These are phyloP conservation scores for Tetrastigma voinierianum DNA, from an alignment of 164 flowering plant species.

Conservation along the genomic window DNA sequence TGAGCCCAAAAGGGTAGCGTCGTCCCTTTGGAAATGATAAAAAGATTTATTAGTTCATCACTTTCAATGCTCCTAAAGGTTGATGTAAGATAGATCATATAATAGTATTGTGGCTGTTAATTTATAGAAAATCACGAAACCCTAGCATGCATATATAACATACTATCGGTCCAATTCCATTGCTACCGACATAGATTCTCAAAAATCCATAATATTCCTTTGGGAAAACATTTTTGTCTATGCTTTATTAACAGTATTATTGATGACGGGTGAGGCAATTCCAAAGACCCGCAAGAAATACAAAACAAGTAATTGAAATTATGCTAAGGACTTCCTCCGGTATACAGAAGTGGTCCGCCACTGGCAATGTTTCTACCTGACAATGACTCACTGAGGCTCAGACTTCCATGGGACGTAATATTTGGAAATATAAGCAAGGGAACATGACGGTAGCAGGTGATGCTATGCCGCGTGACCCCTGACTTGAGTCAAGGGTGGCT, in stretches of 20 bases:
- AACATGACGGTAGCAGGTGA: slow-evolving; percentile 45
- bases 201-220: no score
- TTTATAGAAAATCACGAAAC: no score
- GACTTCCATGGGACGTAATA: slow-evolving; percentile 42
- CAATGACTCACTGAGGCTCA: slow-evolving; percentile 30
- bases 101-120: no score
- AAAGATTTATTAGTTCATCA: slow-evolving; percentile 40
- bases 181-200: no score
- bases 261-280: slow-evolving; percentile 13
- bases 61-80: slow-evolving; percentile 18
- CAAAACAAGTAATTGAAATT: slow-evolving; percentile 21
- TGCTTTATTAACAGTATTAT: background rate
- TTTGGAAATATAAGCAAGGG: slow-evolving; percentile 20
- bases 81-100: no score
- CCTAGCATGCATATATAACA: no score
- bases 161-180: no score
- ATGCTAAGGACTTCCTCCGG: slow-evolving; percentile 22
- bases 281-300: slow-evolving; percentile 16
- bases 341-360: slow-evolving; percentile 21
- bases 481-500: slow-evolving; percentile 47
- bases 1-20: slow-evolving; percentile 33
- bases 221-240: no score
- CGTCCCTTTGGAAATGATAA: slow-evolving; percentile 30
- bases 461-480: slow-evolving; percentile 55
- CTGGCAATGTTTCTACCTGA: slow-evolving; percentile 22